phyloP scores from a whole-genome alignment of 163 green algal genomes.

The Scenedesmus sp. region DNA sequence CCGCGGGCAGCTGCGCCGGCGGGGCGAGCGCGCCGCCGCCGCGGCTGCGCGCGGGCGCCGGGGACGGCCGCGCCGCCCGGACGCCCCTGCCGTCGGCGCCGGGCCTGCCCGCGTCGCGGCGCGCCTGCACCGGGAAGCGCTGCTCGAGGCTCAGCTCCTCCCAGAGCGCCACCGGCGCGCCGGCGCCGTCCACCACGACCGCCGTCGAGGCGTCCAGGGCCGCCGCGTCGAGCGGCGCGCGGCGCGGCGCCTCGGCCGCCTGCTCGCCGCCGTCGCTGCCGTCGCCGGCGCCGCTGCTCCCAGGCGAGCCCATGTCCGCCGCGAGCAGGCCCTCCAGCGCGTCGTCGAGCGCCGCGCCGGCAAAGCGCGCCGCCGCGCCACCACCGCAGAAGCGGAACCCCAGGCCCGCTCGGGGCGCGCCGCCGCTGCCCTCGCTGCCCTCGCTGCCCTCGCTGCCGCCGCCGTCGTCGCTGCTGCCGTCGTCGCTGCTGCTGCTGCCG shows the following conservation, averaged over 20 bases:
- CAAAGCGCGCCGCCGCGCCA: constrained; percentile 10
- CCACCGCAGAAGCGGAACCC: background rate
- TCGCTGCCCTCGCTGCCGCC: background rate
- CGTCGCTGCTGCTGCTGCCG: constrained; percentile 5
- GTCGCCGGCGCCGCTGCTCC: background rate
- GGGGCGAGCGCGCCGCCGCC: too few relatives aligned
- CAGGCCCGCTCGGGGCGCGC: constrained; percentile 2
- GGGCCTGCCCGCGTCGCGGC: background rate
- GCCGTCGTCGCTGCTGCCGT: background rate
- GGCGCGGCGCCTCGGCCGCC: too few relatives aligned
- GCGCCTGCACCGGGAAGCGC: constrained; percentile 35
- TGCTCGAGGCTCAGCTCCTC: constrained; percentile 2
- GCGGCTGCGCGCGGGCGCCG: background rate
- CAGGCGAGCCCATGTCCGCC: constrained; percentile 6
- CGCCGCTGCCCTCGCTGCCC: background rate
- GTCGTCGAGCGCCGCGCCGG: background rate
- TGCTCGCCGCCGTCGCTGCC: constrained; percentile 19
- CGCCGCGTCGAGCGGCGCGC: background rate
- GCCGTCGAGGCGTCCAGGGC: background rate
- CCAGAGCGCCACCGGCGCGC: constrained; percentile 9
- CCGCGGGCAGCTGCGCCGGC: too few relatives aligned
- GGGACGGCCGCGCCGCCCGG: too few relatives aligned
- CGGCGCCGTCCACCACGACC: constrained; percentile 25
- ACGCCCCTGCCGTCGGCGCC: background rate
- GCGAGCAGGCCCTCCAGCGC: constrained; percentile 15